Conservation (phyloP, 2,329 filamentous ascomycete genomes). For the Hymenotorrendiella dingleyae region DNA sequence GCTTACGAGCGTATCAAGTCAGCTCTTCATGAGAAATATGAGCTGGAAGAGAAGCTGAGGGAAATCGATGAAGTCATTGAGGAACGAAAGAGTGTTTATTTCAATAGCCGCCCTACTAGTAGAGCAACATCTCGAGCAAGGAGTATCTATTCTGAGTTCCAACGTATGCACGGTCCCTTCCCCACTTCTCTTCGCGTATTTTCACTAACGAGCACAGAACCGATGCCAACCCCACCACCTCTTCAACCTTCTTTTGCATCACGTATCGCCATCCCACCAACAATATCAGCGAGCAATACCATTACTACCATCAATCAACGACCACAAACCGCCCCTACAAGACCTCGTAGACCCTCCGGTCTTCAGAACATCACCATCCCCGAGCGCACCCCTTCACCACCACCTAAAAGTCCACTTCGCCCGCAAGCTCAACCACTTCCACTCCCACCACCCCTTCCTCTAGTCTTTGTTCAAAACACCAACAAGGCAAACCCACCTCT, state of each 20-base stretch:
- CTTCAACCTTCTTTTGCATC: conserved; percentile 34
- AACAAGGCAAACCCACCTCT: conserved; percentile 44
- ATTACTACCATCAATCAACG: conserved; percentile 24
- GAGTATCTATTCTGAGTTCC: conserved; percentile 24
- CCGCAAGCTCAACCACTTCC: conserved; percentile 12
- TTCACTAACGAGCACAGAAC: conserved; percentile 36
- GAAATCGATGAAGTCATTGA: conserved; percentile 52
- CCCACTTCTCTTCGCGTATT: neutral
- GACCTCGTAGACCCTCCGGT: conserved; percentile 28
- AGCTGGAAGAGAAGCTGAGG: conserved; percentile 52
- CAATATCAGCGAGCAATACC: too few relatives aligned
- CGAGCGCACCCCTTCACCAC: conserved; percentile 13
- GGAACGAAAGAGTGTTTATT: conserved; percentile 54
- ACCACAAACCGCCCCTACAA: conserved; percentile 32
- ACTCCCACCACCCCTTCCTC: conserved; percentile 48
- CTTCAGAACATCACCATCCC: conserved; percentile 31
- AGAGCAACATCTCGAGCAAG: conserved; percentile 19
- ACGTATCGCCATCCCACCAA: neutral
- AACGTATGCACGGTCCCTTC: conserved; percentile 14
- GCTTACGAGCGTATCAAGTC: conserved; percentile 28
- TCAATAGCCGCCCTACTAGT: conserved; percentile 29
- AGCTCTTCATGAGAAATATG: conserved; percentile 36
- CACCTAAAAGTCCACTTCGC: conserved; percentile 7
- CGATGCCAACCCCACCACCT: conserved; percentile 46
- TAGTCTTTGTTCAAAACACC: conserved; percentile 36